Percentiles rank a stretch among this genome's conserved stretches.
These are phyloP conservation scores for Mesembryanthemum crystallinum DNA, from an alignment of 148 eudicot genomes.

Conservation along the genomic window DNA sequence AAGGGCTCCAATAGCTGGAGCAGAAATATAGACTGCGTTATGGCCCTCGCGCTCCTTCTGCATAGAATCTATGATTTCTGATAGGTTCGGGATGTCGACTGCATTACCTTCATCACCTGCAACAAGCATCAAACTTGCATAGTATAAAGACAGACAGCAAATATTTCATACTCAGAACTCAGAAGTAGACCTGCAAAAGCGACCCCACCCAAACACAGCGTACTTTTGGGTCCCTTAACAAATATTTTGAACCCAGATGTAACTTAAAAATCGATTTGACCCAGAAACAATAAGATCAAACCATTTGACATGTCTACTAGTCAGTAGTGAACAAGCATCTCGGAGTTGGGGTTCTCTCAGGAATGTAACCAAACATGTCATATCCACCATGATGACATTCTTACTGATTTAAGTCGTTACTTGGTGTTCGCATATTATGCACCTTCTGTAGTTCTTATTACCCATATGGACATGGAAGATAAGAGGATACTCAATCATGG, in stretches of 20 bases:
- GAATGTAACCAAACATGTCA: not conserved
- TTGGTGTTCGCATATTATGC: not conserved
- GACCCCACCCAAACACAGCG: no score
- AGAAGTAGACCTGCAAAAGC: no score
- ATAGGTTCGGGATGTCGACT: slow-evolving; percentile 28
- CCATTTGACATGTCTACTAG: no score
- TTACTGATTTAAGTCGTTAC: not conserved
- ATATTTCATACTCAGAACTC: not conserved
- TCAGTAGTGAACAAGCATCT: no score
- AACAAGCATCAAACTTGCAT: slow-evolving; percentile 10
- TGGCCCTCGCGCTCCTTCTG: slow-evolving; percentile 31
- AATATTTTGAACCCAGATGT: no score
- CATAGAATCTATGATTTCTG: slow-evolving; percentile 37
- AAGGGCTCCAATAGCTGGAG: slow-evolving; percentile 37
- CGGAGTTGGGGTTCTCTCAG: not conserved
- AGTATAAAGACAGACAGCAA: no score
- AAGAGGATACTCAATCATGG: not conserved
- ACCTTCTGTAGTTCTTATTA: not conserved
- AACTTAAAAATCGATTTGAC: no score
- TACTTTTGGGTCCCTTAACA: no score
- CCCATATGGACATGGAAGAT: not conserved
- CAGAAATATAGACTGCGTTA: slow-evolving; percentile 26
- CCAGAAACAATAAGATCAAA: no score
- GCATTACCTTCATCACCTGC: slow-evolving; percentile 36
- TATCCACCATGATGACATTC: not conserved